Conservation (phyloP, 2,329 filamentous ascomycete species). For the Colletotrichum sp. region DNA sequence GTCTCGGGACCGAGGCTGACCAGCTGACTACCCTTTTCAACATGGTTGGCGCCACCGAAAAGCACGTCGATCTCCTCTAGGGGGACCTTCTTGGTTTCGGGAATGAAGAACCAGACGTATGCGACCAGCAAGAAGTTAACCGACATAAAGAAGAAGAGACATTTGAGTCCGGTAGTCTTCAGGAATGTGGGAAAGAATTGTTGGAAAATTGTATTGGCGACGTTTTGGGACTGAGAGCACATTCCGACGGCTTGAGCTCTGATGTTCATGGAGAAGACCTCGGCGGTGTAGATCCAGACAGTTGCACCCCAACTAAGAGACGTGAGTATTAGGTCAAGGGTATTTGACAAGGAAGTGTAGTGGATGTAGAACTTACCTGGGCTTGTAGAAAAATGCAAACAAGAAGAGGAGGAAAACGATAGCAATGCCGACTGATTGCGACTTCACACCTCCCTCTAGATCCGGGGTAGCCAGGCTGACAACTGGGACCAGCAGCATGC, state of each 20-base stretch:
- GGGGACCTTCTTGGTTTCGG: conserved; percentile 53
- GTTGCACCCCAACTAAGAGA: conserved; percentile 45
- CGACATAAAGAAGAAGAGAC: conserved; percentile 40
- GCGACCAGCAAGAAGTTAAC: conserved; percentile 49
- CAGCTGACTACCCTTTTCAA: conserved; percentile 56
- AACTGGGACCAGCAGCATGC: conserved; percentile 61
- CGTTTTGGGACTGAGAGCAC: conserved; percentile 63
- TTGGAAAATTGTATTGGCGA: conserved; percentile 70
- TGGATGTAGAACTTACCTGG: conserved; percentile 56
- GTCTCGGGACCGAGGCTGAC: conserved; percentile 21
- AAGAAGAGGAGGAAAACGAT: conserved; percentile 72
- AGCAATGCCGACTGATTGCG: conserved; percentile 63
- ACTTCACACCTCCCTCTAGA: conserved; percentile 56
- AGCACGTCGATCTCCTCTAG: conserved; percentile 61
- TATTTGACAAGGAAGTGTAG: neutral
- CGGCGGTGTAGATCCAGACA: conserved; percentile 73
- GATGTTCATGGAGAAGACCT: conserved; percentile 74
- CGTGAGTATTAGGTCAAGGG: neutral
- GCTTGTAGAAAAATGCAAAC: conserved; percentile 72
- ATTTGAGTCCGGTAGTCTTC: conserved; percentile 52
- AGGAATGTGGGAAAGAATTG: conserved; percentile 74
- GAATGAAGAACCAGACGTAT: conserved; percentile 55
- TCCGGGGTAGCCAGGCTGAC: conserved; percentile 50
- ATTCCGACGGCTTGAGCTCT: conserved; percentile 73
- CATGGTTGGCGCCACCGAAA: conserved; percentile 60